Evolutionary conservation across 176 grass and related monocot species (phyloP).

Genomic region (Cenchrus americanus): DNA sequence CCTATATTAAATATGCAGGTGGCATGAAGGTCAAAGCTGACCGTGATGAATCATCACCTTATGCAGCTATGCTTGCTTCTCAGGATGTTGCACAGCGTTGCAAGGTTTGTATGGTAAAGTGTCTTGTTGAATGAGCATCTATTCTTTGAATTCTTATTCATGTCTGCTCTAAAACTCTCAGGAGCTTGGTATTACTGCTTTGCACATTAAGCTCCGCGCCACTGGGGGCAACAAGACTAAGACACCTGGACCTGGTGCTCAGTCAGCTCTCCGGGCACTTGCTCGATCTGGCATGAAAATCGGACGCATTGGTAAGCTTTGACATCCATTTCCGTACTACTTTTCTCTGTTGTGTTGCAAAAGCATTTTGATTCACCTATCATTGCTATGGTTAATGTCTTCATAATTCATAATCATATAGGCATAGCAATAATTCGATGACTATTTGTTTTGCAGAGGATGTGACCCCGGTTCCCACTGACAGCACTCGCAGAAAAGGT

Average conservation of each 20-base stretch:
- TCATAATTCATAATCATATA: background rate
- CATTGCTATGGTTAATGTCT: background rate
- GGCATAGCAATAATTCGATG: background rate
- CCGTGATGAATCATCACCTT: constrained; percentile 76
- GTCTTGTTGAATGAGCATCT: background rate
- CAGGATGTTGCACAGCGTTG: constrained; percentile 72
- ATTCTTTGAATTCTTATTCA: background rate
- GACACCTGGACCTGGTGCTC: constrained; percentile 75
- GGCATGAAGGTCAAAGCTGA: constrained; percentile 89
- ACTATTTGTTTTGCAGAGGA: constrained; percentile 49
- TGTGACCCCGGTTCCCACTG: constrained; percentile 62
- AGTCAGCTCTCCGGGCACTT: constrained; percentile 71
- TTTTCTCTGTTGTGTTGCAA: background rate
- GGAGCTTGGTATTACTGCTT: constrained; percentile 81
- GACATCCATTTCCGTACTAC: background rate
- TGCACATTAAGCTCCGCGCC: constrained; percentile 76
- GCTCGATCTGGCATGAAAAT: constrained; percentile 82
- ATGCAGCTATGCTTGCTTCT: constrained; percentile 84
- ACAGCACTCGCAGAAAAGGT: constrained; percentile 70
- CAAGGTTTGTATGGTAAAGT: constrained; percentile 50
- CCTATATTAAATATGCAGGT: constrained; percentile 27
- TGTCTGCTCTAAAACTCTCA: background rate
- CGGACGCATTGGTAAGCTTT: constrained; percentile 65
- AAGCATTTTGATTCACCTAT: background rate
- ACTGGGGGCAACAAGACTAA: constrained; percentile 84